Evolutionary conservation across 139 green algal species (phyloP).

Genomic region (Chlorella sp.): DNA sequence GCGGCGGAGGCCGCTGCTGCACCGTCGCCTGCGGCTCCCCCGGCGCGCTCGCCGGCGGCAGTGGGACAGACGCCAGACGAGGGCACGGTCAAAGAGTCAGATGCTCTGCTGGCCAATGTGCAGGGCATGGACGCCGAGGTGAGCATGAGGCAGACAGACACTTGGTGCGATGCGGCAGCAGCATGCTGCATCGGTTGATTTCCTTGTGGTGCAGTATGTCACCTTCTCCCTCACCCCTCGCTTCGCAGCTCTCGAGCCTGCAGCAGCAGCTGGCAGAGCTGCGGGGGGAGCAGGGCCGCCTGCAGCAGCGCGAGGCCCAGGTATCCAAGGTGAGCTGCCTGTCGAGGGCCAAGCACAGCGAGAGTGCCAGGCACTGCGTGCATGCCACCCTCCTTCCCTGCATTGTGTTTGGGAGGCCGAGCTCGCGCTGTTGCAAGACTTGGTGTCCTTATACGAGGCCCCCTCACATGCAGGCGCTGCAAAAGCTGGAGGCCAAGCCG

Average conservation of each 20-base stretch:
- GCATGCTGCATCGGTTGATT: too few species aligned
- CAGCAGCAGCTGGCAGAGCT: slow-evolving; percentile 13
- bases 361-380: too few species aligned
- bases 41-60: too few species aligned
- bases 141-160: neutral
- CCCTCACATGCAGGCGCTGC: slow-evolving; percentile 9
- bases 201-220: too few species aligned
- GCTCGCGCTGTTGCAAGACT: too few species aligned
- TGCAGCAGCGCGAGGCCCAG: slow-evolving; percentile 5
- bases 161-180: slow-evolving; percentile 9
- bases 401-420: too few species aligned
- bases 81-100: neutral
- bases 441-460: too few species aligned
- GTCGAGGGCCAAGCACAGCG: too few species aligned
- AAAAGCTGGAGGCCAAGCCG: slow-evolving; percentile 7
- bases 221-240: too few species aligned
- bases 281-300: neutral
- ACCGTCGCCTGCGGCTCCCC: too few species aligned
- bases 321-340: slow-evolving; percentile 20
- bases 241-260: slow-evolving; percentile 23
- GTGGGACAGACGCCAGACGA: neutral
- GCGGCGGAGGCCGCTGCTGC: too few species aligned
- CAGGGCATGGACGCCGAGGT: neutral
- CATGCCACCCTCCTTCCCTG: too few species aligned
- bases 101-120: neutral